phyloP scores from a whole-genome alignment of 768 basidiomycete species.

The Russula lepida region DNA sequence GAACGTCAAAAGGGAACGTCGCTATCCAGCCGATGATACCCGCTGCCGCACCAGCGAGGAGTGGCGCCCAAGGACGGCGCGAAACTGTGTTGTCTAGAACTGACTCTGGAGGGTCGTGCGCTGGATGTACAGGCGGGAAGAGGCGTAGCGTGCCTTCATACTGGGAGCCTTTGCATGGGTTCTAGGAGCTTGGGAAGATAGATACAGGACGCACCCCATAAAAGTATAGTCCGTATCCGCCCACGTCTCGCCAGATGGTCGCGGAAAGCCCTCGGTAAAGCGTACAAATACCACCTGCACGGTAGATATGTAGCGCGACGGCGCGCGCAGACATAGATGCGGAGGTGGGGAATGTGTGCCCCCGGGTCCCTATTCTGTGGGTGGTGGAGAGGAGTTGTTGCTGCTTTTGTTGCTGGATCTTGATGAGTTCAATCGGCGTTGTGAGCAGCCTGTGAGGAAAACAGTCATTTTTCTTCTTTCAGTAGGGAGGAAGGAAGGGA shows the following conservation, averaged over 20 bases:
- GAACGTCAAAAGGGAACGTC: conserved; percentile 60
- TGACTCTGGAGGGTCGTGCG: background rate
- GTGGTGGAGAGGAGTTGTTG: conserved; percentile 21
- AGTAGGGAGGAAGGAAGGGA: conserved; percentile 7
- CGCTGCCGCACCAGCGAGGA: conserved; percentile 69
- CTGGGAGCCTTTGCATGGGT: conserved; percentile 24
- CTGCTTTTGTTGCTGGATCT: conserved; percentile 71
- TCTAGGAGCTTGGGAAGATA: background rate
- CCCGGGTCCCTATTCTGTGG: background rate
- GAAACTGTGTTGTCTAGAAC: conserved; percentile 11
- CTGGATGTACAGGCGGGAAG: conserved; percentile 28
- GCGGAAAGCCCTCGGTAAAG: conserved; percentile 70
- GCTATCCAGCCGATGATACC: conserved; percentile 45
- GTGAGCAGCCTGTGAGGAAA: conserved; percentile 51
- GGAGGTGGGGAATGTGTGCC: conserved; percentile 17
- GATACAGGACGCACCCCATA: conserved; percentile 4
- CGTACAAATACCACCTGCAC: conserved; percentile 48
- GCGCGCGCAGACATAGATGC: conserved; percentile 27
- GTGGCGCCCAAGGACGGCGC: conserved; percentile 39
- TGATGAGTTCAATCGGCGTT: conserved; percentile 80
- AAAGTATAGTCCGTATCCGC: conserved; percentile 79
- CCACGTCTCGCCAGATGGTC: conserved; percentile 69
- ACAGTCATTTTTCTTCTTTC: background rate
- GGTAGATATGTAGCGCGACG: conserved; percentile 49
- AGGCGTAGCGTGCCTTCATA: conserved; percentile 59